phyloP scores from a whole-genome alignment of 495 filamentous ascomycete genomes.

The Daldinia vernicosa region DNA sequence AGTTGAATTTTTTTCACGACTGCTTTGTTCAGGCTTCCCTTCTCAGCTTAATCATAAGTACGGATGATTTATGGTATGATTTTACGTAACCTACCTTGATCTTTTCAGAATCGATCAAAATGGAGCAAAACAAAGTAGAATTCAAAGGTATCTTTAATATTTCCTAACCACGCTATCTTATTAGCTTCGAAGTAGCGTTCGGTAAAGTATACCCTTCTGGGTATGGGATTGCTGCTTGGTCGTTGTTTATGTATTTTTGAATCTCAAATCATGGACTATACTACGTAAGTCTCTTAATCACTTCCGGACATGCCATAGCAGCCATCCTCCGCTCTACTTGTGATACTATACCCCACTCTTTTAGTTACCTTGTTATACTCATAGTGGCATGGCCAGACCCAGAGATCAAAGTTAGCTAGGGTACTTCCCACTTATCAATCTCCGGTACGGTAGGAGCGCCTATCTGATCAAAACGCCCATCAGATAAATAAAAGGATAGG shows the following conservation, averaged over 20 bases:
- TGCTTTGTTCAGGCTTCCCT: conserved; percentile 16
- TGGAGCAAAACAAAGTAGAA: neutral
- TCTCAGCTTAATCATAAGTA: conserved; percentile 31
- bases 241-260: neutral
- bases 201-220: conserved; percentile 10
- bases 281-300: neutral
- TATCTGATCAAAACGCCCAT: conserved; percentile 1
- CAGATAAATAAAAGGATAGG: conserved; percentile 30
- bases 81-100: conserved; percentile 30
- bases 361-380: conserved; percentile 13
- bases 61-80: neutral
- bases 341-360: conserved; percentile 17
- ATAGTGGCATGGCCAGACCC: conserved; percentile 14
- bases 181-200: conserved; percentile 8
- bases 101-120: neutral
- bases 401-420: conserved; percentile 28
- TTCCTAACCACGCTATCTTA: neutral
- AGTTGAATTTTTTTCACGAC: conserved; percentile 5
- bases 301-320: conserved; percentile 1
- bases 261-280: neutral
- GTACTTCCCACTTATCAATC: conserved; percentile 11
- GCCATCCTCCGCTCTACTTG: conserved; percentile 15
- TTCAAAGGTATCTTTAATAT: neutral
- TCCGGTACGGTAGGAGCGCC: conserved; percentile 11
- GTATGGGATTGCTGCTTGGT: conserved; percentile 13